These are phyloP conservation scores for Globisporangium viniferum DNA, from an alignment of 352 stramenopile genomes.

Conservation along the genomic window DNA sequence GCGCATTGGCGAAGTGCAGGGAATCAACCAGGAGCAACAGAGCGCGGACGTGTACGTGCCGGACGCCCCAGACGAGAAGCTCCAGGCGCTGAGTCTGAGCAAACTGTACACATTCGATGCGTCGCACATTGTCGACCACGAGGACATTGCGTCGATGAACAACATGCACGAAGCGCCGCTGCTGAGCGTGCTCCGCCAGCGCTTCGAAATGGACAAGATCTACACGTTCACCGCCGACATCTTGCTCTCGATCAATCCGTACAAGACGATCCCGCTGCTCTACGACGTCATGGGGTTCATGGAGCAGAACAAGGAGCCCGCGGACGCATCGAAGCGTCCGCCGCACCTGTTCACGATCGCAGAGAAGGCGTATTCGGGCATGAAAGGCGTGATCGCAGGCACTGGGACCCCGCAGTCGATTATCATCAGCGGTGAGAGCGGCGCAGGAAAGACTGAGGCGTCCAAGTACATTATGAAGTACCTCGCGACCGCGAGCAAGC, in stretches of 20 bases:
- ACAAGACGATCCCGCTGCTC: slow-evolving; percentile 83
- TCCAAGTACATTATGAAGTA: slow-evolving; percentile 94
- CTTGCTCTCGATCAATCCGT: slow-evolving; percentile 81
- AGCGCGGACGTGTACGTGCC: slow-evolving; percentile 58
- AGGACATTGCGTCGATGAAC: slow-evolving; percentile 88
- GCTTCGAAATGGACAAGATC: slow-evolving; percentile 78
- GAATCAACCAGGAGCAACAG: slow-evolving; percentile 38
- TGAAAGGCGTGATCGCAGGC: slow-evolving; percentile 58
- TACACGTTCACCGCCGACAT: slow-evolving; percentile 88
- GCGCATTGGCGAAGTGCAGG: slow-evolving; percentile 75
- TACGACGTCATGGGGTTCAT: slow-evolving; percentile 82
- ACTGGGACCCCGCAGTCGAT: slow-evolving; percentile 87
- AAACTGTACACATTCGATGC: slow-evolving; percentile 81
- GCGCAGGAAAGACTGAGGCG: slow-evolving; percentile 93
- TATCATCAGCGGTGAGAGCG: slow-evolving; percentile 92
- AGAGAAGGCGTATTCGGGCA: slow-evolving; percentile 67
- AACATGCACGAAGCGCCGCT: slow-evolving; percentile 88
- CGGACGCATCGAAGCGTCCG: slow-evolving; percentile 26
- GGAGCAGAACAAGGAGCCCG: slow-evolving; percentile 33
- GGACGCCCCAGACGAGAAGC: slow-evolving; percentile 54
- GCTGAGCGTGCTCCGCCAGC: slow-evolving; percentile 72
- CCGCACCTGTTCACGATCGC: slow-evolving; percentile 84
- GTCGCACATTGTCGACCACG: slow-evolving; percentile 80
- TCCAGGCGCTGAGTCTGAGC: slow-evolving; percentile 43
- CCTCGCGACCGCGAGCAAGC: slow-evolving; percentile 71